These are phyloP conservation scores for Aspergillus taichungensis DNA, from an alignment of 495 filamentous ascomycete genomes.

Conservation along the genomic window DNA sequence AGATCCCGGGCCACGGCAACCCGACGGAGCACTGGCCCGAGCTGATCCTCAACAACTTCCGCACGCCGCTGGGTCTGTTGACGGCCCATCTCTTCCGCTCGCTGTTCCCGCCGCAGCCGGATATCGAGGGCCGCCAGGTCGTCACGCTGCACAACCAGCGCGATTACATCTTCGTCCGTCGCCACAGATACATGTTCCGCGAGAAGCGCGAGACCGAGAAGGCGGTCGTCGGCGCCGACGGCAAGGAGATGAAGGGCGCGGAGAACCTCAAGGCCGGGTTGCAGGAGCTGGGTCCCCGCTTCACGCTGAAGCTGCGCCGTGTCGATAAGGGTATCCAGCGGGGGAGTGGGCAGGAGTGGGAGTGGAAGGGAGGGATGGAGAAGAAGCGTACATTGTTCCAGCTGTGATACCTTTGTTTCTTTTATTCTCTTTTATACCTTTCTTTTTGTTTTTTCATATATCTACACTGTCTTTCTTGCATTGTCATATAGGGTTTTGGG, in stretches of 20 bases:
- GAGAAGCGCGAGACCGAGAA: slow-evolving; percentile 82
- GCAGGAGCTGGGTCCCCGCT: slow-evolving; percentile 76
- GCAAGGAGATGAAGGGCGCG: slow-evolving; percentile 75
- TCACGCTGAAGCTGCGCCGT: slow-evolving; percentile 81
- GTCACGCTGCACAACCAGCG: slow-evolving; percentile 92
- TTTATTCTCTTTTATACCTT: too few species aligned
- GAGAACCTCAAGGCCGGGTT: slow-evolving; percentile 75
- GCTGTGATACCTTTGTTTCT: slow-evolving; percentile 50
- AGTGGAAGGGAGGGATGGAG: slow-evolving; percentile 91
- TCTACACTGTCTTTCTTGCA: slow-evolving; percentile 4
- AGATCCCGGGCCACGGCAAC: slow-evolving; percentile 78
- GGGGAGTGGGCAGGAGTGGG: slow-evolving; percentile 79
- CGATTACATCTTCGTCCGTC: slow-evolving; percentile 88
- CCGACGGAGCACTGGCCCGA: slow-evolving; percentile 87
- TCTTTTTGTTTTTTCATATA: slow-evolving; percentile 4
- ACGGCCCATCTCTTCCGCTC: slow-evolving; percentile 77
- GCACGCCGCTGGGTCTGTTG: slow-evolving; percentile 84
- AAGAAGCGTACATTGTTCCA: slow-evolving; percentile 90
- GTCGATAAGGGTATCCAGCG: slow-evolving; percentile 85
- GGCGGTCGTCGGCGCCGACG: slow-evolving; percentile 72
- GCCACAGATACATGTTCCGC: slow-evolving; percentile 87
- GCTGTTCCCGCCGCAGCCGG: slow-evolving; percentile 74
- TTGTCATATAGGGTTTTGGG: slow-evolving; percentile 18
- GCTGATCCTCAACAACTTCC: slow-evolving; percentile 90
- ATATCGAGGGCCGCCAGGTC: slow-evolving; percentile 76